These are phyloP conservation scores for Apiotrichum siamense DNA, from an alignment of 1,284 basidiomycete species.

Conservation along the genomic window DNA sequence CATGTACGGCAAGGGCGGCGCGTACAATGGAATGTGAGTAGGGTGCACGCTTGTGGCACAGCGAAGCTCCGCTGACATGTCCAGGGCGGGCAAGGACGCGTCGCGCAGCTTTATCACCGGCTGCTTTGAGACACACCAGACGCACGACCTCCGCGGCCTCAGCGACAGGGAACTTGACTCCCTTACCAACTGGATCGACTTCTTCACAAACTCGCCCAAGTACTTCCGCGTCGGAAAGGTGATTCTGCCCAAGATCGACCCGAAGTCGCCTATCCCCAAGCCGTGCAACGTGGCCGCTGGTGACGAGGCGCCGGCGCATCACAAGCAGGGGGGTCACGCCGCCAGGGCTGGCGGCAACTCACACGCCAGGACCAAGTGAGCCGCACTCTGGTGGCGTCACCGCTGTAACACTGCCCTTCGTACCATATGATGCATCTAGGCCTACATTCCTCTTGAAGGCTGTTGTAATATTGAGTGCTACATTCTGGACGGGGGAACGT, in stretches of 20 bases:
- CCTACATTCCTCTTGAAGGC: not conserved
- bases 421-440: slow-evolving; percentile 1
- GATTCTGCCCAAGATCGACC: slow-evolving; percentile 60
- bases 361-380: not conserved
- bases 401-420: not conserved
- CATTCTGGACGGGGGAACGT: not conserved
- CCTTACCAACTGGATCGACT: slow-evolving; percentile 78
- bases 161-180: slow-evolving; percentile 64
- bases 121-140: slow-evolving; percentile 79
- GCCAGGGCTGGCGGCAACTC: not conserved
- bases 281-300: slow-evolving; percentile 9
- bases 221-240: slow-evolving; percentile 67
- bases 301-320: slow-evolving; percentile 15
- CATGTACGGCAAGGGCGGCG: slow-evolving; percentile 47
- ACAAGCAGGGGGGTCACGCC: not conserved
- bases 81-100: slow-evolving; percentile 77
- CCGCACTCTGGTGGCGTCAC: no score
- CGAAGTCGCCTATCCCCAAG: slow-evolving; percentile 62
- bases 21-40: slow-evolving; percentile 39
- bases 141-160: slow-evolving; percentile 81
- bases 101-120: slow-evolving; percentile 86
- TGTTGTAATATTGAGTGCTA: not conserved
- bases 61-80: not conserved
- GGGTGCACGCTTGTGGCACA: no score
- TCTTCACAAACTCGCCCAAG: slow-evolving; percentile 71